These are phyloP conservation scores for Colletotrichum gloeosporioides DNA, from an alignment of 2,329 filamentous ascomycete species.

Conservation along the genomic window DNA sequence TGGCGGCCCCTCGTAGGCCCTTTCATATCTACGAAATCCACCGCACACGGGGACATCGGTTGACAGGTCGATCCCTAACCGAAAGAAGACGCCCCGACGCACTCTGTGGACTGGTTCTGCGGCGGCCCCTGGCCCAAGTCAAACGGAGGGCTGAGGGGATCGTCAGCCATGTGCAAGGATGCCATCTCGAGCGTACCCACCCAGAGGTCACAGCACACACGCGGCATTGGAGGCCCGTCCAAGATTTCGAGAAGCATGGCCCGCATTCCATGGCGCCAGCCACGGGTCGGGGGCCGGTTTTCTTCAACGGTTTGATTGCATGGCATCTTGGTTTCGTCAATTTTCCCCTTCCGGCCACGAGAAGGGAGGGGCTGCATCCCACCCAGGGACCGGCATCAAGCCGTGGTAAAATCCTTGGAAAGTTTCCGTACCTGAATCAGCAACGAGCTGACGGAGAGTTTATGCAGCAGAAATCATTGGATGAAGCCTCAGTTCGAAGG, in stretches of 20 bases:
- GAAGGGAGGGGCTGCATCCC: neutral
- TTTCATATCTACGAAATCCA: neutral
- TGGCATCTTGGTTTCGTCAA: neutral
- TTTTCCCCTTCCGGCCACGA: neutral
- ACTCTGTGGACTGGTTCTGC: neutral
- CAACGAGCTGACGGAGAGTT: neutral
- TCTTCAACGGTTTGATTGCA: neutral
- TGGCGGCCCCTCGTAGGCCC: neutral
- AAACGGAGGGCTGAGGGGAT: slow-evolving; percentile 1
- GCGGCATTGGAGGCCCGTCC: neutral
- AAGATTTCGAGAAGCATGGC: neutral
- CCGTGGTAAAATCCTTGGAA: neutral
- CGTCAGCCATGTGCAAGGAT: neutral
- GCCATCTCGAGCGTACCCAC: neutral
- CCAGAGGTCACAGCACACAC: neutral
- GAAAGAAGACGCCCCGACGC: neutral
- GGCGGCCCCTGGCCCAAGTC: neutral
- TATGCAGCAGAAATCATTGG: neutral
- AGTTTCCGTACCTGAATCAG: neutral
- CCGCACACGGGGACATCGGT: neutral
- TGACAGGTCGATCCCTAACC: slow-evolving; percentile 11
- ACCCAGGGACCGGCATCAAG: neutral
- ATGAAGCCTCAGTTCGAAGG: neutral
- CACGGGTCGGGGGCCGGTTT: neutral
- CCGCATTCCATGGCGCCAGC: neutral